Base-by-base conservation (phyloP, 352 stramenopile species). In the Blastocystis sp. region DNA sequence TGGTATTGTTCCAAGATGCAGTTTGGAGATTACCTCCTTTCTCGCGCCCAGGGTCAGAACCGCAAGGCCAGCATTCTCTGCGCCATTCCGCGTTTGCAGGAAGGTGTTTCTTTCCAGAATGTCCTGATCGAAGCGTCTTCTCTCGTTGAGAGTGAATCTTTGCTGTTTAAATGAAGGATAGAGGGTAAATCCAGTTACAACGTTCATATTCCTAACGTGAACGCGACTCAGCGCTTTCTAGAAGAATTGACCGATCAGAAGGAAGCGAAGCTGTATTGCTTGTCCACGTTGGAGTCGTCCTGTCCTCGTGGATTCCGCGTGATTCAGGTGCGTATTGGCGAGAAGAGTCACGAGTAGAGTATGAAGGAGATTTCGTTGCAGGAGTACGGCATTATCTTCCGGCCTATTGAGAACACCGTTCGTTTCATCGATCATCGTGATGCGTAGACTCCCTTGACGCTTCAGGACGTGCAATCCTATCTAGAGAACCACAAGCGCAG, bases 1-100 rank as follows among this genome's bases (percentile, higher is more conserved):
- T 74, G 64, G 64, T 74, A 74, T 52, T 74, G 64, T 0, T 52
- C n/a, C 5, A 74, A 74, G 40, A 11, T 52, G 0, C 28, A 52
- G 34, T 74, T 74, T 74, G 23, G 23, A n/a, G 43, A 74, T n/a
- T 74, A 74, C 17, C n/a, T 74, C 41, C 21, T 52, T n/a, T 74
- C 64, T 7, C 0, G 5, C 14, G 14, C 14, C 48, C 48, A 14
- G 14, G 48, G 48, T 56, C 5, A 7, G 5, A 14, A 7, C 48
- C 14, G 14, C 48, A 56, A 56, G 48, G 14, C 5, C 48, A 17
- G 5, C 48, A 56, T 56, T 17, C 14, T 56, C 48, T 56, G 48
- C 48, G 14, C 5, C 14, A 56, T 14, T 56, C 48, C 48, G 5
- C 14, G 5, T 7, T 21, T 48, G 7, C 64, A 52, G 21, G 40